A percentile compares a stretch with the other conserved stretches of the same genome.
Conservation (phyloP, 176 grass and related monocot species). For the bread wheat (Triticum aestivum) region DNA sequence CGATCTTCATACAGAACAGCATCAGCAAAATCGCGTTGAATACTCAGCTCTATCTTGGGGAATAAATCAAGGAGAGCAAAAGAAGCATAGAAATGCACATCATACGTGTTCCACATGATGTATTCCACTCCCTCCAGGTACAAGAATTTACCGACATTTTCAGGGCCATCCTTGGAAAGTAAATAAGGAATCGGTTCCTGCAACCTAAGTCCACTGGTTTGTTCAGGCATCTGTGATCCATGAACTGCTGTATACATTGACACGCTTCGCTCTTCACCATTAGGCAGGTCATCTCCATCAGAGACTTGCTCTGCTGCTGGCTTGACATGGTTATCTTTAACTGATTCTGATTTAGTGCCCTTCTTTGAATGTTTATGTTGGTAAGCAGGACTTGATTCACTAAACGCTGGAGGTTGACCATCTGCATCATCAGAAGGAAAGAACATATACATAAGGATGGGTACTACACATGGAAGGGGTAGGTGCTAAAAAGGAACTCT, state of each 20-base stretch:
- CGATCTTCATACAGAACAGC: constrained; percentile 83
- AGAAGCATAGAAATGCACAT: constrained; percentile 99
- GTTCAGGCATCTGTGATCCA: constrained; percentile 43
- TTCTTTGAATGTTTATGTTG: constrained; percentile 48
- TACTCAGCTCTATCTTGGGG: constrained; percentile 89
- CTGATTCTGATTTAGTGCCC: constrained; percentile 33
- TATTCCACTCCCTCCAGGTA: constrained; percentile 98
- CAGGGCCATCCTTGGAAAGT: constrained; percentile 55
- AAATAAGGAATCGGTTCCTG: constrained; percentile 54
- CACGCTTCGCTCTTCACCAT: constrained; percentile 36
- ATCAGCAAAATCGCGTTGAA: constrained; percentile 93
- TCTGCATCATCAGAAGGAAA: constrained; percentile 47
- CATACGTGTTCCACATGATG: constrained; percentile 98
- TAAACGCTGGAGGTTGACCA: constrained; percentile 71
- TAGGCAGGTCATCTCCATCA: constrained; percentile 23
- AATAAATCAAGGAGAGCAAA: constrained; percentile 97
- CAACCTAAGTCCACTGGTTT: constrained; percentile 22
- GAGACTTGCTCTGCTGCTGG: constrained; percentile 24
- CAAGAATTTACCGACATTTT: constrained; percentile 95
- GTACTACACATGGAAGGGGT: neutral
- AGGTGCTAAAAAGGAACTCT: constrained; percentile 7
- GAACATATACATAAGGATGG: neutral
- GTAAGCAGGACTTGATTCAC: constrained; percentile 43
- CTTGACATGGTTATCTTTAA: constrained; percentile 35
- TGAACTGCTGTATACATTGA: constrained; percentile 43